Evolutionary conservation across 768 basidiomycete species (phyloP).

Genomic region (Termitomyces sp.): DNA sequence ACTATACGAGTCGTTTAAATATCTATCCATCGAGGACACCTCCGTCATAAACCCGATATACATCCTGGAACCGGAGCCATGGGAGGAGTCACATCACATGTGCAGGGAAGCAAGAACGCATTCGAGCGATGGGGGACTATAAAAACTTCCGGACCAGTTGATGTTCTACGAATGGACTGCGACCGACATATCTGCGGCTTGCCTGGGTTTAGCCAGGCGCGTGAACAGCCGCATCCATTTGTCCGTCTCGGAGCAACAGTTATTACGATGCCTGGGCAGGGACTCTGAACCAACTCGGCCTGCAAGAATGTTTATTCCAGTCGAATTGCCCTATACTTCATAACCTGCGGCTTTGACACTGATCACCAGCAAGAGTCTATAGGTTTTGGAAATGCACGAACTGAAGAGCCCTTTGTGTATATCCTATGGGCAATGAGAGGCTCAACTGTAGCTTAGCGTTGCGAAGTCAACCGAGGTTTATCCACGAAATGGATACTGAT

Average conservation of each 20-base stretch:
- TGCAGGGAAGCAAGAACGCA: not conserved
- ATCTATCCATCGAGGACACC: constrained; percentile 4
- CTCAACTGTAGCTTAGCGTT: not conserved
- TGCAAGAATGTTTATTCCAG: not conserved
- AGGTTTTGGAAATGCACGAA: not conserved
- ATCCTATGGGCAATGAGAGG: not conserved
- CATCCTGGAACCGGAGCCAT: constrained; percentile 15
- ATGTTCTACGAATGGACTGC: not conserved
- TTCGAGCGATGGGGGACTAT: not conserved
- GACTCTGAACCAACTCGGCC: not conserved
- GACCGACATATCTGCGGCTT: constrained; percentile 6
- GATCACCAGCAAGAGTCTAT: not conserved
- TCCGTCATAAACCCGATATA: constrained; percentile 30
- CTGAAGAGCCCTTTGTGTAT: not conserved
- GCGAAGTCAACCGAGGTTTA: constrained; percentile 15
- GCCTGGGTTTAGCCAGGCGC: constrained; percentile 14
- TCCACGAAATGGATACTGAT: constrained; percentile 8
- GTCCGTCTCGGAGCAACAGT: constrained; percentile 7
- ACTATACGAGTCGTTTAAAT: constrained; percentile 2
- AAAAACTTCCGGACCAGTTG: not conserved
- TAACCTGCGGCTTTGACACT: not conserved
- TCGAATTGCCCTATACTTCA: not conserved
- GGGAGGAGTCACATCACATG: constrained; percentile 15
- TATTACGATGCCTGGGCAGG: not conserved
- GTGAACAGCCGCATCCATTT: constrained; percentile 2